Evolutionary conservation across 768 basidiomycete species (phyloP).

Genomic region (Calvatia gigantea): DNA sequence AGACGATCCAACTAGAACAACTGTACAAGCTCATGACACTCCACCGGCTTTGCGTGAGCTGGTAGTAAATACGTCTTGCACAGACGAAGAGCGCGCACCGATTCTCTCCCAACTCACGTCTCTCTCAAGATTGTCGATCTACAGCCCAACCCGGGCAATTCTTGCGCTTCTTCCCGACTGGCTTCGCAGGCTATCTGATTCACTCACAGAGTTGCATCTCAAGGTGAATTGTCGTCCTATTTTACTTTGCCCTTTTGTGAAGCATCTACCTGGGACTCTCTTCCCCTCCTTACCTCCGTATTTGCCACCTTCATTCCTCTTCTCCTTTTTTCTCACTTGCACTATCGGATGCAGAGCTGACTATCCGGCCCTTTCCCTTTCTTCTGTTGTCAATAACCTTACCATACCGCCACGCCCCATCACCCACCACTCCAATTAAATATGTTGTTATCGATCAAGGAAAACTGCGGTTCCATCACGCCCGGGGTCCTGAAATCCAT

Average conservation of each 20-base stretch:
- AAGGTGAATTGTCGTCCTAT: slow-evolving; percentile 27
- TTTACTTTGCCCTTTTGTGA: background rate
- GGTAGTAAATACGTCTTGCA: slow-evolving; percentile 30
- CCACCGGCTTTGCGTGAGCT: slow-evolving; percentile 19
- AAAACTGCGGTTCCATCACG: slow-evolving; percentile 61
- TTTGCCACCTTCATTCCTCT: background rate
- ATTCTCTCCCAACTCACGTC: slow-evolving; percentile 21
- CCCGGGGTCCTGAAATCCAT: slow-evolving; percentile 52
- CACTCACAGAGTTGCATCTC: slow-evolving; percentile 37
- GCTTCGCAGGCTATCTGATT: slow-evolving; percentile 32
- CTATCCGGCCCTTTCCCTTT: background rate
- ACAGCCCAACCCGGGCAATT: slow-evolving; percentile 36
- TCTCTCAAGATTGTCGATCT: slow-evolving; percentile 25
- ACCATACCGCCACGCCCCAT: no score
- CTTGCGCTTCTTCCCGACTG: slow-evolving; percentile 42
- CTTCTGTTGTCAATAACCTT: background rate
- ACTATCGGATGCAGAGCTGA: background rate
- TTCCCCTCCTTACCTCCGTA: background rate
- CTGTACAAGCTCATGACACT: background rate
- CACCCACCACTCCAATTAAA: background rate
- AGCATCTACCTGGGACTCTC: background rate
- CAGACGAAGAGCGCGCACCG: slow-evolving; percentile 23
- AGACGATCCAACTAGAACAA: background rate
- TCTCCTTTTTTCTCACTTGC: background rate
- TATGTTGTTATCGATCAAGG: slow-evolving; percentile 25